Evolutionary conservation across 2,329 filamentous ascomycete species (phyloP).

Genomic region (Cordyceps cateniannulata): DNA sequence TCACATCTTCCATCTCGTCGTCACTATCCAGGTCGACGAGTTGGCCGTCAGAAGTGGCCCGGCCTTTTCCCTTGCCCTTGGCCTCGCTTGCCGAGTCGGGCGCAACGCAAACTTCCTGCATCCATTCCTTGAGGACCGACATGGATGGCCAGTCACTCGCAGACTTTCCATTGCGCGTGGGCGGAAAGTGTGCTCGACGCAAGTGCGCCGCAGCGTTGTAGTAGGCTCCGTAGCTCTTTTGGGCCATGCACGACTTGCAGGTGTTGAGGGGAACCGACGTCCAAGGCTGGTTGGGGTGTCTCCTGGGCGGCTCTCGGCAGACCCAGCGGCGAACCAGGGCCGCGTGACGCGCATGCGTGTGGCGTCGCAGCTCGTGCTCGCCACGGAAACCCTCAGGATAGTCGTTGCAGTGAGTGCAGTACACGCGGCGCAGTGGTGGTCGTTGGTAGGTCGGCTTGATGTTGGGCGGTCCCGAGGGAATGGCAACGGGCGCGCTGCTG

Average conservation of each 20-base stretch:
- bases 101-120: slow-evolving; percentile 51
- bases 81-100: slow-evolving; percentile 44
- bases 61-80: slow-evolving; percentile 42
- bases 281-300: slow-evolving; percentile 29
- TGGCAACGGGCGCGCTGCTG: slow-evolving; percentile 7
- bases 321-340: slow-evolving; percentile 50
- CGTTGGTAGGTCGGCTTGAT: slow-evolving; percentile 41
- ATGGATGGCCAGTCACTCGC: slow-evolving; percentile 54
- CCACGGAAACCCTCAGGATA: slow-evolving; percentile 84
- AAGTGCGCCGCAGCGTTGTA: slow-evolving; percentile 55
- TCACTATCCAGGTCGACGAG: slow-evolving; percentile 1
- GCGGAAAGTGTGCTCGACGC: slow-evolving; percentile 50
- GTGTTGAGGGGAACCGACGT: slow-evolving; percentile 43
- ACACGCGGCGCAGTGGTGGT: slow-evolving; percentile 62
- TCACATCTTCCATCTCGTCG: slow-evolving; percentile 8
- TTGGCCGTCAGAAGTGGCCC: slow-evolving; percentile 15
- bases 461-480: slow-evolving; percentile 2
- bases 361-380: slow-evolving; percentile 75
- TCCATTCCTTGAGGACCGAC: slow-evolving; percentile 53
- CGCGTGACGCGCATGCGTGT: slow-evolving; percentile 54
- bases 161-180: slow-evolving; percentile 45
- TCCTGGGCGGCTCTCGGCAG: slow-evolving; percentile 42
- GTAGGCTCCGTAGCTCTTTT: slow-evolving; percentile 53
- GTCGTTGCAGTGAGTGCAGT: slow-evolving; percentile 72
- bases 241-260: slow-evolving; percentile 50